Conservation (phyloP, 2,329 filamentous ascomycete genomes). For the Aspergillus ruber region DNA sequence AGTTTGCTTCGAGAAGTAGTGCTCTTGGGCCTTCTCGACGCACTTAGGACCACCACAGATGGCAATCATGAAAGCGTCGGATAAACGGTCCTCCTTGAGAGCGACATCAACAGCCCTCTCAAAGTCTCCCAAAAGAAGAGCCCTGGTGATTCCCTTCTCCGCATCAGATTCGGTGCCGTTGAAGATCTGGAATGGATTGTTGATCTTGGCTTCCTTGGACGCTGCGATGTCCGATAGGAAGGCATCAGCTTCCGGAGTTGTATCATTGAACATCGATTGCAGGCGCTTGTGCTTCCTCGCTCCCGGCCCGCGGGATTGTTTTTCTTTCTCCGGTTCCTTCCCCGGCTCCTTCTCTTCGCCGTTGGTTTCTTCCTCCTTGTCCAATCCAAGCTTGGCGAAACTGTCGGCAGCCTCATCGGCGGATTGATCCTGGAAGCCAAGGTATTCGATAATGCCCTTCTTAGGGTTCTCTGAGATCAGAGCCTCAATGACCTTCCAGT, state of each 20-base stretch:
- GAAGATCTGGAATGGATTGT: conserved; percentile 89
- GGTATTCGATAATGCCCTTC: conserved; percentile 75
- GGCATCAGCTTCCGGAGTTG: conserved; percentile 65
- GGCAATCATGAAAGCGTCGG: conserved; percentile 95
- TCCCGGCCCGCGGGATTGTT: conserved; percentile 42
- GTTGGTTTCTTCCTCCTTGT: conserved; percentile 37
- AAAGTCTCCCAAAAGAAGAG: conserved; percentile 85
- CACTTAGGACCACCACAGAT: conserved; percentile 92
- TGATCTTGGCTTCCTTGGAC: conserved; percentile 85
- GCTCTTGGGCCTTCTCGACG: conserved; percentile 85
- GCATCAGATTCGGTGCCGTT: conserved; percentile 74
- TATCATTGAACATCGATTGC: conserved; percentile 72
- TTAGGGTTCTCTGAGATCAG: conserved; percentile 79
- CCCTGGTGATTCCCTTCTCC: conserved; percentile 79
- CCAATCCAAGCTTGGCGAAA: conserved; percentile 36
- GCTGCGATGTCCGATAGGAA: conserved; percentile 81
- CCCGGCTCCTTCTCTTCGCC: conserved; percentile 42
- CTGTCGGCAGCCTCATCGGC: conserved; percentile 47
- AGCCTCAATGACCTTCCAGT: conserved; percentile 92
- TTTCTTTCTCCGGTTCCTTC: conserved; percentile 41
- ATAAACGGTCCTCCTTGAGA: conserved; percentile 79
- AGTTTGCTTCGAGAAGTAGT: conserved; percentile 78
- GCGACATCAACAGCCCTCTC: conserved; percentile 84
- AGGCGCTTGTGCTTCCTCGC: conserved; percentile 56
- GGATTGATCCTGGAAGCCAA: conserved; percentile 69